Percentiles rank a stretch among this genome's conserved stretches.
phyloP scores from a whole-genome alignment of 352 stramenopile species.

The Phytophthora lateralis region DNA sequence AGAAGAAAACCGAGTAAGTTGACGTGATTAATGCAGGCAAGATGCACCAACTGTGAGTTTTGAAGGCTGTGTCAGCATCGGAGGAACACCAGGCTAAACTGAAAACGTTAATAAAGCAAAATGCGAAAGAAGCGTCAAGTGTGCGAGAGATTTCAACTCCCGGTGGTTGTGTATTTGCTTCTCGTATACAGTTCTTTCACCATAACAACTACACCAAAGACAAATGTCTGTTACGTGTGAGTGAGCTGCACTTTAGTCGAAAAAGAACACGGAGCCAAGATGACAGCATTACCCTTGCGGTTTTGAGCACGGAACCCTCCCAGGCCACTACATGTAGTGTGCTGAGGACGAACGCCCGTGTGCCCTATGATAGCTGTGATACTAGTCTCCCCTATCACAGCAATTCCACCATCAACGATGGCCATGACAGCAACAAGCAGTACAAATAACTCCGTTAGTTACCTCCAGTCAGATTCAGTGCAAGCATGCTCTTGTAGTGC shows the following conservation, averaged over 20 bases:
- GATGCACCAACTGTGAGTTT: constrained; percentile 21
- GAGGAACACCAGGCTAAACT: constrained; percentile 1
- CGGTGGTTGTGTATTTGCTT: too few species aligned
- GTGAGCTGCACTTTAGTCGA: too few species aligned
- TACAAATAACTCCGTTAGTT: constrained; percentile 1
- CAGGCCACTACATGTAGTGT: constrained; percentile 54
- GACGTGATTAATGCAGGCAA: constrained; percentile 19
- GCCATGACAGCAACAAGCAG: constrained; percentile 54
- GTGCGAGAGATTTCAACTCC: too few species aligned
- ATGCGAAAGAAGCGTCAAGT: neutral
- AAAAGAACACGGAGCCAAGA: too few species aligned
- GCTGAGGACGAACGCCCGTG: constrained; percentile 18
- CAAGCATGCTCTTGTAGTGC: neutral
- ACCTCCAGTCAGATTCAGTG: neutral
- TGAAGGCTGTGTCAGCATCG: constrained; percentile 1
- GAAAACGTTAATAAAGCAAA: constrained; percentile 21
- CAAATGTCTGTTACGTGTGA: too few species aligned
- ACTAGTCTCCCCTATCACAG: too few species aligned
- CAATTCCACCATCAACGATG: constrained; percentile 88
- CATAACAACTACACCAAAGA: too few species aligned
- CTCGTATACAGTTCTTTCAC: too few species aligned
- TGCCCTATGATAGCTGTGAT: too few species aligned
- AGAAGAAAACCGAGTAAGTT: constrained; percentile 76
- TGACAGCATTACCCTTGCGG: too few species aligned
- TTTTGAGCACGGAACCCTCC: too few species aligned